Evolutionary conservation across 2,329 filamentous ascomycete species (phyloP).

Genomic region (Dactylellina haptotyla): DNA sequence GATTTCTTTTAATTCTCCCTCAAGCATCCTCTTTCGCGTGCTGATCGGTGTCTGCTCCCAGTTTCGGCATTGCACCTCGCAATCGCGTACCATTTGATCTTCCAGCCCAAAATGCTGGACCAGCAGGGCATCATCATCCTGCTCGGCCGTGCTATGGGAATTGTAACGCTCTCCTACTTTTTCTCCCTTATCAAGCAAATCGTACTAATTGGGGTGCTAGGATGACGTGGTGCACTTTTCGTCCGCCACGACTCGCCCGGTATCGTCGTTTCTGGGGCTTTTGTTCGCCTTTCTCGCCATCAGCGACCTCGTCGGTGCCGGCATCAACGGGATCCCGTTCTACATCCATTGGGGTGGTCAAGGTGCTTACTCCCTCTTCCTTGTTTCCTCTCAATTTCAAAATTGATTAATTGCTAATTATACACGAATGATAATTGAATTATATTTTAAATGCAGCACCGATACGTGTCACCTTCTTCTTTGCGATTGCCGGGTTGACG

Average conservation of each 20-base stretch:
- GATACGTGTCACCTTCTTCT: conserved; percentile 46
- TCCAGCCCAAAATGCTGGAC: conserved; percentile 47
- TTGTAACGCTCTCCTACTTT: conserved; percentile 25
- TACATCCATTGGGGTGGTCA: conserved; percentile 47
- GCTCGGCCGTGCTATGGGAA: conserved; percentile 47
- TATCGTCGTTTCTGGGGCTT: conserved; percentile 45
- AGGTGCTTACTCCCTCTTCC: conserved; percentile 5
- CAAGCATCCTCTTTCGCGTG: not conserved
- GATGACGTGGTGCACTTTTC: conserved; percentile 38
- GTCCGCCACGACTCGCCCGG: conserved; percentile 24
- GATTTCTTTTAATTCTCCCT: not conserved
- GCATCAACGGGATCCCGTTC: conserved; percentile 43
- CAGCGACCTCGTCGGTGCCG: conserved; percentile 33
- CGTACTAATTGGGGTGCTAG: too few relatives aligned
- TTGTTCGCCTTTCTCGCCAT: conserved; percentile 37
- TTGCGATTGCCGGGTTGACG: conserved; percentile 35
- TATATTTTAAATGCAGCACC: conserved; percentile 19
- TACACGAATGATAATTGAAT: not conserved
- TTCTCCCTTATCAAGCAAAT: too few relatives aligned
- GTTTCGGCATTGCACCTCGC: conserved; percentile 51
- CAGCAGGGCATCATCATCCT: conserved; percentile 35
- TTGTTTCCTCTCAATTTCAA: not conserved
- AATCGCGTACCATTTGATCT: conserved; percentile 42
- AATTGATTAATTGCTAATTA: not conserved
- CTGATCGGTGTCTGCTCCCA: conserved; percentile 6